Conservation (phyloP, 1,139 yeast genomes). For the Magnusiomyces magnusii region DNA sequence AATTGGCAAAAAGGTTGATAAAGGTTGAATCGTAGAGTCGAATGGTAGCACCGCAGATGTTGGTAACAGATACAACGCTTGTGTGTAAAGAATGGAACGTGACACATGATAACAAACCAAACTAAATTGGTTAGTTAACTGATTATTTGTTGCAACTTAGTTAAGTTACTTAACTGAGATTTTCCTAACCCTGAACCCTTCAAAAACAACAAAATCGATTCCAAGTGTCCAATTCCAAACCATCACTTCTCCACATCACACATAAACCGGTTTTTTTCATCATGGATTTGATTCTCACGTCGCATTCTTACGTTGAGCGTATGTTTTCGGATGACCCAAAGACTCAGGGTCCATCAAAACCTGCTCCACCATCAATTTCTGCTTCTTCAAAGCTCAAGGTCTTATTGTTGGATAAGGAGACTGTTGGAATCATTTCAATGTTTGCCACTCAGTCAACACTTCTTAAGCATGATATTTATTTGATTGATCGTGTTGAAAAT, state of each 20-base stretch:
- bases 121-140: neutral
- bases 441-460: slow-evolving; percentile 82
- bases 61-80: neutral
- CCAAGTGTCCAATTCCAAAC: too few relatives aligned
- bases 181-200: neutral
- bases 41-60: neutral
- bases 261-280: neutral
- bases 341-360: slow-evolving; percentile 19
- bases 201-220: neutral
- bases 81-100: too few relatives aligned
- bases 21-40: neutral
- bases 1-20: neutral
- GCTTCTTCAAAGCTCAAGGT: slow-evolving; percentile 53
- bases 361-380: slow-evolving; percentile 26
- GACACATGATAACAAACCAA: neutral
- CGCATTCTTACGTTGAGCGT: slow-evolving; percentile 44
- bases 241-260: neutral
- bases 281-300: slow-evolving; percentile 49
- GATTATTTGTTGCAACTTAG: neutral
- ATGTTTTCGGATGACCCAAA: slow-evolving; percentile 32
- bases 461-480: slow-evolving; percentile 69
- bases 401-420: slow-evolving; percentile 65
- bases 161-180: neutral
- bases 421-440: slow-evolving; percentile 70
- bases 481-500: slow-evolving; percentile 67